phyloP scores from a whole-genome alignment of 768 basidiomycete genomes.

The Mycena crocata region DNA sequence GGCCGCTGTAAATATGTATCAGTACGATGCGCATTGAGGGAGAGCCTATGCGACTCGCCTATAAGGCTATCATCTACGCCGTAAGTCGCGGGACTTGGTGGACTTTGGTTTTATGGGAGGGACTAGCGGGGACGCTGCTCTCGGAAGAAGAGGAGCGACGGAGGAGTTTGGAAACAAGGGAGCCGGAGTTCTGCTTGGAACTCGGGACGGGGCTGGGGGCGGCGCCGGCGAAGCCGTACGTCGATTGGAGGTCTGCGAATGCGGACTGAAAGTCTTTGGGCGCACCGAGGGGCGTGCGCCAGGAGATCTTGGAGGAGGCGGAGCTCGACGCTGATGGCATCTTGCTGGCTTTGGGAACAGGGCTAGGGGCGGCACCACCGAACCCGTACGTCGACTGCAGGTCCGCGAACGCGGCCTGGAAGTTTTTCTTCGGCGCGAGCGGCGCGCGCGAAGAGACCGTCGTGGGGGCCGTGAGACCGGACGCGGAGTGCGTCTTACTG shows the following conservation, averaged over 20 bases:
- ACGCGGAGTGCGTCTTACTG: background rate
- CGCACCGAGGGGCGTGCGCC: background rate
- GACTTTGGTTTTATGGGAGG: background rate
- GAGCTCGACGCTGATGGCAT: background rate
- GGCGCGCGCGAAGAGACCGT: constrained; percentile 8
- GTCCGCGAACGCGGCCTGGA: constrained; percentile 16
- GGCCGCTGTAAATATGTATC: background rate
- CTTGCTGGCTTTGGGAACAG: background rate
- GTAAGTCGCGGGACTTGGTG: background rate
- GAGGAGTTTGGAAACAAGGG: background rate
- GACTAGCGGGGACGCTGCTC: background rate
- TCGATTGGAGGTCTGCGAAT: constrained; percentile 16
- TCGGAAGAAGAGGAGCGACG: background rate
- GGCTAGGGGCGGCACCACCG: background rate
- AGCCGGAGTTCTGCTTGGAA: background rate
- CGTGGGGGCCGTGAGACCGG: background rate
- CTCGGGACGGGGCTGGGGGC: constrained; percentile 2
- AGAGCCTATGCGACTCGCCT: background rate
- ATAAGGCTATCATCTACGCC: background rate
- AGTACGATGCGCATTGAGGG: background rate
- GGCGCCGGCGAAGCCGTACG: constrained; percentile 11
- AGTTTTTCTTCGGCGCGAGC: constrained; percentile 16
- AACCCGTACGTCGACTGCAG: constrained; percentile 29
- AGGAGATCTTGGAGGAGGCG: background rate
- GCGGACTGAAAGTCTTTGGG: constrained; percentile 1